phyloP scores from a whole-genome alignment of 2,329 filamentous ascomycete species.

The Sarocladium kiliense region DNA sequence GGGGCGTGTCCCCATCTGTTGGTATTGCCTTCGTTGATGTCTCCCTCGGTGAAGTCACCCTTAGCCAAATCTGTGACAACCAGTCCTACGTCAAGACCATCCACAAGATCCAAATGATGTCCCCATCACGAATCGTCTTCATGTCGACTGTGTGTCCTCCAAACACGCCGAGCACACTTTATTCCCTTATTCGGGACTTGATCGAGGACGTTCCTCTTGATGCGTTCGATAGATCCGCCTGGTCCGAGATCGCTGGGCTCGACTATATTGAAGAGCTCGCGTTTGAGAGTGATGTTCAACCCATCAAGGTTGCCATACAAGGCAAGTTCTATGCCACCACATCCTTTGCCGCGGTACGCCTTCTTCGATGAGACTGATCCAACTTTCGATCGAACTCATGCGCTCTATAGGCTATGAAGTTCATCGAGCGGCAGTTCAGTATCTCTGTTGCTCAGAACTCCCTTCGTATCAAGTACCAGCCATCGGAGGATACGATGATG shows the following conservation, averaged over 20 bases:
- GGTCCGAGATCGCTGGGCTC: slow-evolving; percentile 73
- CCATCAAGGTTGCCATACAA: slow-evolving; percentile 70
- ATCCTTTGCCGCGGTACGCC: slow-evolving; percentile 74
- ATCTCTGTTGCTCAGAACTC: slow-evolving; percentile 72
- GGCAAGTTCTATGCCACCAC: slow-evolving; percentile 86
- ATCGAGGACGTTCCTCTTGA: slow-evolving; percentile 24
- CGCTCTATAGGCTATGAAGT: slow-evolving; percentile 65
- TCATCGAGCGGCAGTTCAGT: slow-evolving; percentile 65
- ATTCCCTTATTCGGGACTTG: slow-evolving; percentile 65
- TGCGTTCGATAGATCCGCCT: slow-evolving; percentile 70
- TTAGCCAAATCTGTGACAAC: slow-evolving; percentile 89
- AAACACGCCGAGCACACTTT: slow-evolving; percentile 67
- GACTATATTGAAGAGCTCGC: slow-evolving; percentile 77
- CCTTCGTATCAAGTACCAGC: slow-evolving; percentile 78
- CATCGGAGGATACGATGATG: slow-evolving; percentile 90
- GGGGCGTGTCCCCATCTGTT: slow-evolving; percentile 79
- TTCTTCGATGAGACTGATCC: no score
- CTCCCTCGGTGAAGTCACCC: slow-evolving; percentile 73
- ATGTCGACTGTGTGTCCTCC: slow-evolving; percentile 62
- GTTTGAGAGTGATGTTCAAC: slow-evolving; percentile 72
- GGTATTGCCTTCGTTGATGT: slow-evolving; percentile 85
- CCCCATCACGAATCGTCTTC: slow-evolving; percentile 75
- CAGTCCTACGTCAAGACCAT: slow-evolving; percentile 87
- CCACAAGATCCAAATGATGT: slow-evolving; percentile 78
- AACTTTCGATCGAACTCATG: background rate